Base-by-base conservation (phyloP, 2,329 filamentous ascomycete genomes). In the Fusarium tupiense region DNA sequence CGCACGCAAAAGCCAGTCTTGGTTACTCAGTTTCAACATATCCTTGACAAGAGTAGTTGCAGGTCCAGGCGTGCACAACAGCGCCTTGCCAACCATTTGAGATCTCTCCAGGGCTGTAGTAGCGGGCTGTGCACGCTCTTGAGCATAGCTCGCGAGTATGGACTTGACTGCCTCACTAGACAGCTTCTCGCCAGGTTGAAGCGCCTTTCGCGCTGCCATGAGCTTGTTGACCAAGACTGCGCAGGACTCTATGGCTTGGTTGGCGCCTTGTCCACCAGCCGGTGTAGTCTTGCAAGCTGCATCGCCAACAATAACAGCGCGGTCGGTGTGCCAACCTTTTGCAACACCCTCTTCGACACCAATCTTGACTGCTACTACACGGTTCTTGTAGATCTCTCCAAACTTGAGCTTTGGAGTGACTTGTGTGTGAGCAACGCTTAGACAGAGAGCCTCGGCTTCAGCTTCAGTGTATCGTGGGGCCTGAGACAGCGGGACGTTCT, bases 241-340 rank as follows among this genome's bases (percentile, higher is more conserved):
- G 20, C 59, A 61, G 2, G 59, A 61, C 12, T 61, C 59, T 9
- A 61, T 61, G 3, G 59, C 59, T 5, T 61, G 59, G n/a, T 61
- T 61, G 14, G 59, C 59, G 6, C 59, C 59, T 14, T 61, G 59
- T 14, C 59, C 59, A 24, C 59, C 59, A 8, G 59, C 59, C 1
- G 59, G 59, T 5, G 59, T 61, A 5, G 59, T 61, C 49, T 61
- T 61, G 2, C 59, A 61, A 10, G 59, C 59, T n/a, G 59, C 59
- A 8, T 61, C 49, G 10, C 59, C 59, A 2, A 61, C 59, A n/a
- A 61, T 57, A 0, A 57, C 59, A 16, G 49, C 19, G 11, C 49
- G 59, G 1, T 44, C 38, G 3, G 59, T 61, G 31, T 61, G 31
- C 59, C 59, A 61, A 20, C 17, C 14, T 6, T 41, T 44, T 10